Evolutionary conservation across 2,329 filamentous ascomycete species (phyloP).

Genomic region (Aspergillus niger): DNA sequence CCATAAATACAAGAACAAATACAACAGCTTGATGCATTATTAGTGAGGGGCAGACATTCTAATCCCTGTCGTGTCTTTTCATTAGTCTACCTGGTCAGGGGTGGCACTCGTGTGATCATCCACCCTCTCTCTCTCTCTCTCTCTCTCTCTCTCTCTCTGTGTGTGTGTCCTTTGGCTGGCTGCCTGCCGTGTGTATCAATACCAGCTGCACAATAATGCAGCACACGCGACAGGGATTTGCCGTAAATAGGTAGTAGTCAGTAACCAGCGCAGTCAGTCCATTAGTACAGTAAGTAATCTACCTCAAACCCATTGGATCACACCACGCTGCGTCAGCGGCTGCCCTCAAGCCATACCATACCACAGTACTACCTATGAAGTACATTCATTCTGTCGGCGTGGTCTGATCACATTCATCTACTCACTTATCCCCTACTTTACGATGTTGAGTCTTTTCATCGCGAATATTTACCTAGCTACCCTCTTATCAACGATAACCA

Average conservation of each 20-base stretch:
- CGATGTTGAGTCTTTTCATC: neutral
- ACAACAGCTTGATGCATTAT: neutral
- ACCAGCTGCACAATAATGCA: neutral
- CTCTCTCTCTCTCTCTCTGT: too few species aligned
- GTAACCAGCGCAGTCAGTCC: neutral
- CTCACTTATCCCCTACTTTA: neutral
- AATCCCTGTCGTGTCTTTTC: too few species aligned
- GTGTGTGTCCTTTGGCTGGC: too few species aligned
- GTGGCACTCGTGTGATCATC: constrained; percentile 2
- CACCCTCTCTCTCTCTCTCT: too few species aligned
- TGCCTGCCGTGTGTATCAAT: neutral
- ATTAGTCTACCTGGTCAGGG: neutral
- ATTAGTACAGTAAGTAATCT: neutral
- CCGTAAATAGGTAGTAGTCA: neutral
- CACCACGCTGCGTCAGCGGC: constrained; percentile 2
- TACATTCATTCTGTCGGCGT: neutral
- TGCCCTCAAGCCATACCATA: neutral
- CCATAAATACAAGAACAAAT: neutral
- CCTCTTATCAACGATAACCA: neutral
- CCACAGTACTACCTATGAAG: too few species aligned
- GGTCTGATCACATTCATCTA: constrained; percentile 4
- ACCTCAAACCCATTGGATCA: constrained; percentile 2
- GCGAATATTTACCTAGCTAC: neutral
- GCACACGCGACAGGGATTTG: neutral
- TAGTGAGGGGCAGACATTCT: neutral